Base-by-base conservation (phyloP, 441 rosid species). In the Metrosideros polymorpha region DNA sequence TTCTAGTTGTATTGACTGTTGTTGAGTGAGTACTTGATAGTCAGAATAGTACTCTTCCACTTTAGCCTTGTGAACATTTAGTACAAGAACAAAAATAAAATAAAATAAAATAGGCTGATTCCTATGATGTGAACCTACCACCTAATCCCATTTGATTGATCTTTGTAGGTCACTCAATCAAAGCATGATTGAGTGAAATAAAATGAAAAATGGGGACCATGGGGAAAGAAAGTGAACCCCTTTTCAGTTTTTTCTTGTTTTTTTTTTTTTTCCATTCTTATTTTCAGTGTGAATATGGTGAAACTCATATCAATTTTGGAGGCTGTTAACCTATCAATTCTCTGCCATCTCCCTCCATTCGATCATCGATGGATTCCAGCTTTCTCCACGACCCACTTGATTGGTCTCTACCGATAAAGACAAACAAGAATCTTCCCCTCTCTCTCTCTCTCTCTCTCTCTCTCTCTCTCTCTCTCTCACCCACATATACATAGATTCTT, bases 311-410 rank as follows among this genome's bases (percentile, higher is more conserved):
- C 27, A 22, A 82, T 32, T 50, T 56, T 82, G 49, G 66, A 52
- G 29, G 50, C 82, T 29, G 63, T 86, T 61, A 84, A 71, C 53
- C 89, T 39, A 84, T 90, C 91, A 83, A 85, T 83, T 75, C 85
- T 90, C 49, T 18, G 52, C 79, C 52, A 14, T 51, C 71, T 85
- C 90, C 56, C 42, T 82, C 59, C 52, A 14, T 51, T 82, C 84
- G 84, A 86, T n/a, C n/a, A n/a, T n/a, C n/a, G n/a, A n/a, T 59
- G 63, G 85, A 79, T 85, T 76, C 89, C 92, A 90, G 92, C 91
- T 90, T 90, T 88, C 84, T 82, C 89, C 93, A 90, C 93, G 86
- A 51, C 87, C 59, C 56, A 49, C 79, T 12, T 71, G 79, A 71
- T 71, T 71, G n/a, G n/a, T 12, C 79, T 39, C 47, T 71, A 12